A percentile compares a stretch with the other conserved stretches of the same genome.
Conservation (phyloP, 1,284 basidiomycete species). For the Coniferiporia sulphurascens region DNA sequence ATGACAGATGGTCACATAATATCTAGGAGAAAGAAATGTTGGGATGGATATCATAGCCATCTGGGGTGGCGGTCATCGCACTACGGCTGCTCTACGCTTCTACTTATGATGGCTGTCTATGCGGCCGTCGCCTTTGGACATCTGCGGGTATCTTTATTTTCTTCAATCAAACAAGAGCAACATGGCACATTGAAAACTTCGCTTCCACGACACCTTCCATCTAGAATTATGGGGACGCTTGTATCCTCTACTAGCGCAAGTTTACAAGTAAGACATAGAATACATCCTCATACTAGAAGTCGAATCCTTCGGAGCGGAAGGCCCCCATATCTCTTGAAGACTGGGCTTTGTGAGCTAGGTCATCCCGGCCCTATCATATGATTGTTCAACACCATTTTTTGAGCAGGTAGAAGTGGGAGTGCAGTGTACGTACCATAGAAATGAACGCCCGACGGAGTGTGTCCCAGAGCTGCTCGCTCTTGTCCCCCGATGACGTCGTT, state of each 20-base stretch:
- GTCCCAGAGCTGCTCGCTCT: conserved; percentile 85
- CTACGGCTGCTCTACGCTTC: too few relatives aligned
- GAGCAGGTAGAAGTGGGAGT: neutral
- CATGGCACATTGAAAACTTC: neutral
- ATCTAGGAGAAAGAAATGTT: too few relatives aligned
- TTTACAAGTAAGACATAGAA: neutral
- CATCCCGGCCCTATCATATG: conserved; percentile 36
- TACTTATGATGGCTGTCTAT: too few relatives aligned
- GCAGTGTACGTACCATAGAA: conserved; percentile 61
- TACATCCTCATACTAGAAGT: conserved; percentile 53
- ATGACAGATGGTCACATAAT: too few relatives aligned
- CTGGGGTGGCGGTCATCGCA: too few relatives aligned
- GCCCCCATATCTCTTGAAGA: conserved; percentile 47
- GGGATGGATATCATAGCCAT: too few relatives aligned
- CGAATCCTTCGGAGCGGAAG: conserved; percentile 80
- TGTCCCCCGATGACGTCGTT: conserved; percentile 53
- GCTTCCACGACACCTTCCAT: neutral
- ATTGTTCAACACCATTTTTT: neutral
- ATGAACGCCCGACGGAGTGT: conserved; percentile 85
- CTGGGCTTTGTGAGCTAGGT: conserved; percentile 43
- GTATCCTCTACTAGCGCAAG: neutral
- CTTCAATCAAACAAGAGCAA: too few relatives aligned
- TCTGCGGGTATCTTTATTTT: too few relatives aligned
- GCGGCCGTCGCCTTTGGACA: too few relatives aligned
- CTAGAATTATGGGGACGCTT: neutral